Evolutionary conservation across 352 stramenopile genomes (phyloP).

Genomic region (Peronospora farinosa): DNA sequence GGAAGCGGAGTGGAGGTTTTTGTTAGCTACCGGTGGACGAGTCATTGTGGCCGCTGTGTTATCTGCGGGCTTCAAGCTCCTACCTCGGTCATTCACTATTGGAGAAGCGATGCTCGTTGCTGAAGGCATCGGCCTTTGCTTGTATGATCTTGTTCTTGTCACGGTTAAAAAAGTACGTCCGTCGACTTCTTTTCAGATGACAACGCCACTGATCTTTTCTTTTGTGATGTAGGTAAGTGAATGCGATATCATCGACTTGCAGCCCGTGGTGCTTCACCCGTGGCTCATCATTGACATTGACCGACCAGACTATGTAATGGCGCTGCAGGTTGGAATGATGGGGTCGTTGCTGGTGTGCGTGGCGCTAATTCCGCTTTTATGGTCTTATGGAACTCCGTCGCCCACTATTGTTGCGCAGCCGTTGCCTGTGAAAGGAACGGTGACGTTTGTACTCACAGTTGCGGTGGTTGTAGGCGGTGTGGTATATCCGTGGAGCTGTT

Average conservation of each 20-base stretch:
- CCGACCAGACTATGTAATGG: constrained; percentile 40
- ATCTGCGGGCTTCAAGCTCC: constrained; percentile 30
- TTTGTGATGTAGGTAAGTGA: constrained; percentile 22
- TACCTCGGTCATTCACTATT: constrained; percentile 66
- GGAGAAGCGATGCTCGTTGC: constrained; percentile 64
- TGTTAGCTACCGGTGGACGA: constrained; percentile 35
- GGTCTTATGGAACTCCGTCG: constrained; percentile 34
- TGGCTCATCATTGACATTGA: constrained; percentile 33
- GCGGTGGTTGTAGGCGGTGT: constrained; percentile 27
- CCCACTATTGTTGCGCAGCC: constrained; percentile 33
- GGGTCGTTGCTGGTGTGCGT: constrained; percentile 44
- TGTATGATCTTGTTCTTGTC: constrained; percentile 48
- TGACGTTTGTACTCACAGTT: constrained; percentile 31
- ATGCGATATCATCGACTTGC: constrained; percentile 16
- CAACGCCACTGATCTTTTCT: background rate
- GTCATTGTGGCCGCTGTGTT: constrained; percentile 34
- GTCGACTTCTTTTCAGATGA: background rate
- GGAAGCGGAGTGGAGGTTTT: constrained; percentile 28
- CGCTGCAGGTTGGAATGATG: constrained; percentile 53
- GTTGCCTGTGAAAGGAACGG: constrained; percentile 21
- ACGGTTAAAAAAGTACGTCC: constrained; percentile 35
- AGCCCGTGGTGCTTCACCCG: constrained; percentile 3
- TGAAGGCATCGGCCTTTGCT: constrained; percentile 45
- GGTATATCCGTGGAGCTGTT: constrained; percentile 59
- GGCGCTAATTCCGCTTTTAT: constrained; percentile 42